These are phyloP conservation scores for Tillandsia fasciculata DNA, from an alignment of 176 grass and related monocot genomes.

Conservation along the genomic window DNA sequence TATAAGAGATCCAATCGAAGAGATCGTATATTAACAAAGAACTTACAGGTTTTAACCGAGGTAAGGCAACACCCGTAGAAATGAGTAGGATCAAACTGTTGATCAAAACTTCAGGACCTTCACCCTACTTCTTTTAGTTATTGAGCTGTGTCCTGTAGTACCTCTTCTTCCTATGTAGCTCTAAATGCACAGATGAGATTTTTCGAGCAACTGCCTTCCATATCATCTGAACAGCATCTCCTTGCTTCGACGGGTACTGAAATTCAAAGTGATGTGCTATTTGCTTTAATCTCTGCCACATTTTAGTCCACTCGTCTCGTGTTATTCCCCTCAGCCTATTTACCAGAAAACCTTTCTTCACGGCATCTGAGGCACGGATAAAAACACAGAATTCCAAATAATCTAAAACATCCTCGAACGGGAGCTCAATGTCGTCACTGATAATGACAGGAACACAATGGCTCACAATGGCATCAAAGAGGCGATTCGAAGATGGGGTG, in stretches of 20 bases:
- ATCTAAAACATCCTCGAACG: constrained; percentile 80
- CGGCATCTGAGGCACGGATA: constrained; percentile 47
- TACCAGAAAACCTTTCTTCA: constrained; percentile 35
- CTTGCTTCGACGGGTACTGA: constrained; percentile 40
- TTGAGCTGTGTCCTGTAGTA: constrained; percentile 25
- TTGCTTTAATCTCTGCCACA: constrained; percentile 49
- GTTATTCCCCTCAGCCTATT: constrained; percentile 28
- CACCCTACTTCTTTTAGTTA: constrained; percentile 11
- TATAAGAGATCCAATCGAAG: neutral
- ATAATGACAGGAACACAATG: constrained; percentile 72
- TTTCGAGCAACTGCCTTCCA: constrained; percentile 59
- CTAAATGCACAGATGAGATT: constrained; percentile 48
- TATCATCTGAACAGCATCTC: constrained; percentile 75
- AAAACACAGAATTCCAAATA: constrained; percentile 82
- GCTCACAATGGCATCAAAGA: constrained; percentile 73
- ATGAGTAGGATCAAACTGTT: neutral
- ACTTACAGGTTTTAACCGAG: neutral
- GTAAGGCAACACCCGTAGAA: neutral
- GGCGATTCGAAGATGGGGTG: constrained; percentile 79
- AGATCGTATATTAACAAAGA: neutral
- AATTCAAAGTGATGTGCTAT: constrained; percentile 70
- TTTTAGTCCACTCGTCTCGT: constrained; percentile 41
- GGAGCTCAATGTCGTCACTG: constrained; percentile 81
- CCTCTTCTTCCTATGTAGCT: constrained; percentile 43
- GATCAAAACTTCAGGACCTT: constrained; percentile 3